Evolutionary conservation across 176 grass and related monocot species (phyloP).

Genomic region (bread wheat (Triticum aestivum)): IWGSC_CS_RefSeq_v2.1 NC_057806.1:53820049-53820548

Average conservation of each 20-base stretch:
- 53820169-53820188: not conserved
- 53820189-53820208: not conserved
- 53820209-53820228: not conserved
- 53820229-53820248: not conserved
- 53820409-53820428: too few species aligned
- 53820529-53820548: too few species aligned
- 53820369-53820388: too few species aligned
- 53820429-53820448: too few species aligned
- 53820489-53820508: too few species aligned
- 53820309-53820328: not conserved
- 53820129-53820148: not conserved
- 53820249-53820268: not conserved
- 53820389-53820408: too few species aligned
- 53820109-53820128: not conserved
- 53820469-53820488: too few species aligned
- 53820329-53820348: not conserved
- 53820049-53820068: not conserved
- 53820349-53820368: too few species aligned
- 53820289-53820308: not conserved
- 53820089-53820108: not conserved
- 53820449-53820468: too few species aligned
- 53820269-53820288: not conserved
- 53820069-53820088: not conserved
- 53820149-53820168: not conserved
- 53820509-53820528: too few species aligned